Conservation (phyloP, 1,284 basidiomycete genomes). For the Mixia osmundae region DNA sequence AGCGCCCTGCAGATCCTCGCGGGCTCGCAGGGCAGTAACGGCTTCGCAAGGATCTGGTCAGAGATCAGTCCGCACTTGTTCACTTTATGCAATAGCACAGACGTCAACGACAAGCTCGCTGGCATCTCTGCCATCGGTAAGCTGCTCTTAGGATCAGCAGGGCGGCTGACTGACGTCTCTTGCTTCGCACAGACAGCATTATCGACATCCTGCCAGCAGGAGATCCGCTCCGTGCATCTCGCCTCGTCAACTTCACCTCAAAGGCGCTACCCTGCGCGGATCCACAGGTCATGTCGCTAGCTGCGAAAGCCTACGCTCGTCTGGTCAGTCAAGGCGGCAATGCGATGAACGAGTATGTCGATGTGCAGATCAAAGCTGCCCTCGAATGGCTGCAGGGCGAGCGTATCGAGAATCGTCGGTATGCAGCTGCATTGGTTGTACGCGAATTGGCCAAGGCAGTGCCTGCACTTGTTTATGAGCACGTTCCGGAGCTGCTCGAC, state of each 20-base stretch:
- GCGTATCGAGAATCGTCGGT: constrained; percentile 38
- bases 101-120: constrained; percentile 18
- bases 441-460: constrained; percentile 75
- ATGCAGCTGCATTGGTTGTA: constrained; percentile 64
- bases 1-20: too few relatives aligned
- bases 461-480: constrained; percentile 58
- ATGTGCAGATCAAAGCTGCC: constrained; percentile 19
- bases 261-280: constrained; percentile 20
- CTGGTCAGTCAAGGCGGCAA: constrained; percentile 18
- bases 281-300: constrained; percentile 20
- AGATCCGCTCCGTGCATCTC: constrained; percentile 18
- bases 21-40: too few relatives aligned
- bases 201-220: constrained; percentile 15
- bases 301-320: constrained; percentile 20
- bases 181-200: constrained; percentile 10
- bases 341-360: constrained; percentile 18
- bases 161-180: not conserved
- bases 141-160: not conserved
- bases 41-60: too few relatives aligned
- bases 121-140: constrained; percentile 17
- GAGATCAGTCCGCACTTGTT: too few relatives aligned
- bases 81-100: constrained; percentile 17
- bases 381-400: constrained; percentile 21
- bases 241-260: constrained; percentile 18
- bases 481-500: constrained; percentile 64